phyloP scores from a whole-genome alignment of 1,284 basidiomycete species.

The Ustilago sp. region DNA sequence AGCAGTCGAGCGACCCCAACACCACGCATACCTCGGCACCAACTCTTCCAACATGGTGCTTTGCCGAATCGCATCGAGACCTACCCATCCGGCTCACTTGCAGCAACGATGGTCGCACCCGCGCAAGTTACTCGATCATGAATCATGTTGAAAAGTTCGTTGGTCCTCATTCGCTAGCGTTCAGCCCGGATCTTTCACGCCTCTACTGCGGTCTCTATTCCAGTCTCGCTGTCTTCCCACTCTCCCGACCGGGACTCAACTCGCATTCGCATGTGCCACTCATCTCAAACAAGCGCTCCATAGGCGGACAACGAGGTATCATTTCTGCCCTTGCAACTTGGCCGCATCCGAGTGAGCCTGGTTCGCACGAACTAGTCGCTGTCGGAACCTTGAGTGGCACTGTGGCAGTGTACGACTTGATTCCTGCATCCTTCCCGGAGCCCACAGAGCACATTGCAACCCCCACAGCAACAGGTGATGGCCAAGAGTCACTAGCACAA shows the following conservation, averaged over 20 bases:
- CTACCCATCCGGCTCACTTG: conserved; percentile 52
- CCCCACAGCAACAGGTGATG: not conserved
- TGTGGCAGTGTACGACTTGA: conserved; percentile 51
- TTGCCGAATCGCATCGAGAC: conserved; percentile 50
- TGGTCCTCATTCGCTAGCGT: conserved; percentile 52
- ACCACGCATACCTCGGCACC: not conserved
- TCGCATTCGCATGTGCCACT: conserved; percentile 43
- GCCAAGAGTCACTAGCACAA: conserved; percentile 19
- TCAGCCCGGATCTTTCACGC: conserved; percentile 54
- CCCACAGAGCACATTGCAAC: conserved; percentile 33
- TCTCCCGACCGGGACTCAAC: conserved; percentile 55
- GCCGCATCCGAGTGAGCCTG: conserved; percentile 16
- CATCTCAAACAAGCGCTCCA: conserved; percentile 13
- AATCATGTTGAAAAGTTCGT: conserved; percentile 60
- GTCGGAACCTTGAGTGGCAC: conserved; percentile 56
- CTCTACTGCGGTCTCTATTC: conserved; percentile 54
- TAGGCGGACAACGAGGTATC: conserved; percentile 47
- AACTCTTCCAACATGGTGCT: conserved; percentile 48
- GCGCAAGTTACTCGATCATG: conserved; percentile 59
- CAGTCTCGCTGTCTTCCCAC: conserved; percentile 39
- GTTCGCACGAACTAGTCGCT: conserved; percentile 49
- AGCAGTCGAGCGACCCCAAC: not conserved
- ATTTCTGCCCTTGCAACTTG: conserved; percentile 46
- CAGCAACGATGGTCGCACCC: conserved; percentile 27
- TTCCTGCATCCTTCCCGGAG: conserved; percentile 18